A percentile compares a stretch with the other conserved stretches of the same genome.
Conservation (phyloP, 2,329 filamentous ascomycete species). For the Conoideocrella luteorostrata region DNA sequence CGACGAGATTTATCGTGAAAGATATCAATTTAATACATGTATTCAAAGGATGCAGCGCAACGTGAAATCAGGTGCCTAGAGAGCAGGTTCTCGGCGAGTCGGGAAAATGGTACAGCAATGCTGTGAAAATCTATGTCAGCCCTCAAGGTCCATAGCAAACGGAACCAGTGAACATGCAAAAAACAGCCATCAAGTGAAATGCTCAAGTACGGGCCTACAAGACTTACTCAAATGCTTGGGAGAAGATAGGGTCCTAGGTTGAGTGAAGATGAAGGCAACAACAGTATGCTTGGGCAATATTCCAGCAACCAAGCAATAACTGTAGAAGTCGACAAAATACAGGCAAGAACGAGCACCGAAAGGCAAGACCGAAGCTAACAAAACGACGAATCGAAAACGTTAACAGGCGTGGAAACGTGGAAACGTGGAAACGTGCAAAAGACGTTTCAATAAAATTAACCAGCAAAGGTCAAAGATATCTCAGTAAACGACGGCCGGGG, state of each 20-base stretch:
- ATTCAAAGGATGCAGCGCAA: background rate
- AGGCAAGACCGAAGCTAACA: slow-evolving; percentile 7
- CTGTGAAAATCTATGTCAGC: background rate
- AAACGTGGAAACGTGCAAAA: background rate
- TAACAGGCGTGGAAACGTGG: background rate
- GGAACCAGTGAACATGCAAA: no score
- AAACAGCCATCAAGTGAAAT: no score
- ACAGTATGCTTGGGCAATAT: slow-evolving; percentile 28
- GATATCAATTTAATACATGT: slow-evolving; percentile 4
- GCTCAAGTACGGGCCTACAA: no score
- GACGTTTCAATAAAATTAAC: background rate
- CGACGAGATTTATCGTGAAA: background rate
- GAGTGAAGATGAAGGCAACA: slow-evolving; percentile 2
- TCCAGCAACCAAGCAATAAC: slow-evolving; percentile 29
- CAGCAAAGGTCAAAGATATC: no score
- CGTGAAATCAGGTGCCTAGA: background rate
- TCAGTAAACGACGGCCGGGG: background rate
- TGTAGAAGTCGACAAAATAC: background rate
- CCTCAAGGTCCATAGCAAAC: no score
- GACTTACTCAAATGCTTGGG: slow-evolving; percentile 6
- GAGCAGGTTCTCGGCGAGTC: background rate
- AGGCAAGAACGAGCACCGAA: slow-evolving; percentile 6
- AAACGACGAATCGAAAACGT: background rate
- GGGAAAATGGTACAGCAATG: background rate
- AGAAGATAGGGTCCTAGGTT: background rate